Base-by-base conservation (phyloP, 129 eudicot genomes). In the Tagetes erecta region DNA sequence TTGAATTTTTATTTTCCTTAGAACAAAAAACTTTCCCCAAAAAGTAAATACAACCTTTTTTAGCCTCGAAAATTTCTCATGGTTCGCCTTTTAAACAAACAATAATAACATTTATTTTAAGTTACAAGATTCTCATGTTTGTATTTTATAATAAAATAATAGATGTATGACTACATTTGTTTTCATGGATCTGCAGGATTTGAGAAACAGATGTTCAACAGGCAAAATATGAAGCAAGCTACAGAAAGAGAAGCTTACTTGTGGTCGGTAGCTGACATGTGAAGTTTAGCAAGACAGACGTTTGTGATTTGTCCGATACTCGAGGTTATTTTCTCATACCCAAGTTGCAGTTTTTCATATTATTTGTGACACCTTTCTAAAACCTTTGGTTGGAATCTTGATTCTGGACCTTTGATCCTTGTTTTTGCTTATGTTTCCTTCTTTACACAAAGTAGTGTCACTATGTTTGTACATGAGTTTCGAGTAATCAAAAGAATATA, bases 181-280 rank as follows among this genome's bases (percentile, higher is more conserved):
- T 51, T 44, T 11, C 8, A 35, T 20, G 31, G 53, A 31, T 51
- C 12, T 86, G 79, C 72, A 87, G 96, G 98, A 53, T 89, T 78
- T 76, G 98, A 92, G 84, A 92, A 92, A 80, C 88, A 84, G 31
- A 27, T 87, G 82, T 89, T 92, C 46, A 87, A 82, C 20, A 81
- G 98, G 82, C 79, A 60, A 84, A 92, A 87, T 55, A 92, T 87
- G 83, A 89, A 88, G 57, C 86, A 77, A 81, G 96, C 98, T 67
- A 89, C 92, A 0, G 89, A 90, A 82, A 81, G 69, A 73, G 98
- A 93, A 83, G 98, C 96, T 7, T 93, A 93, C 67, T 57, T 87
- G 55, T 93, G 95, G 96, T 93, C 95, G 36, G 98, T 93, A 37
- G 68, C 98, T 3, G 96, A 93, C 60, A 93, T 93, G 98, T 93